Evolutionary conservation across 768 basidiomycete genomes (phyloP).

Genomic region (Mycena filopes): DNA sequence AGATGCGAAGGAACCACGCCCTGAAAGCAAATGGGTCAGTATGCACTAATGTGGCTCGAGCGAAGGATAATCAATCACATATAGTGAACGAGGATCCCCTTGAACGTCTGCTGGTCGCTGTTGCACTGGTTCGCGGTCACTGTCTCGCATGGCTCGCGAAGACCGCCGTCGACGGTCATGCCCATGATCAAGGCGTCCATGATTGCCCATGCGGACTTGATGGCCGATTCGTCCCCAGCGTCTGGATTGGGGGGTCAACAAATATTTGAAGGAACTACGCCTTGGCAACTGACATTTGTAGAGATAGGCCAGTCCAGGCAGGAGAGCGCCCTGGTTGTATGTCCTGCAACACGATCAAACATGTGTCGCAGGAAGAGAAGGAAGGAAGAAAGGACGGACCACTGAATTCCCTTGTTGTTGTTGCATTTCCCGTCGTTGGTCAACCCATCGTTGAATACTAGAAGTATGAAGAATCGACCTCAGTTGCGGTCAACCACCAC

Average conservation of each 20-base stretch:
- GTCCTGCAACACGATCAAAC: slow-evolving; percentile 16
- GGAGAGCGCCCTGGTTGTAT: slow-evolving; percentile 33
- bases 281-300: slow-evolving; percentile 28
- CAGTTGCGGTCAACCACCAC: neutral
- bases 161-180: slow-evolving; percentile 27
- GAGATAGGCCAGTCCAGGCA: slow-evolving; percentile 31
- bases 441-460: slow-evolving; percentile 34
- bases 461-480: neutral
- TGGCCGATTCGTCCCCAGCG: slow-evolving; percentile 26
- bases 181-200: slow-evolving; percentile 31
- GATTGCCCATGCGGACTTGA: slow-evolving; percentile 26
- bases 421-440: slow-evolving; percentile 26
- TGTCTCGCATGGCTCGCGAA: slow-evolving; percentile 31
- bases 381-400: slow-evolving; percentile 23
- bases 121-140: slow-evolving; percentile 23
- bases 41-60: too few relatives aligned
- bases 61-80: too few relatives aligned
- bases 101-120: slow-evolving; percentile 34
- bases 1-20: slow-evolving; percentile 32
- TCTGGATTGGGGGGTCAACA: too few relatives aligned
- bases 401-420: slow-evolving; percentile 33
- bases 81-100: slow-evolving; percentile 28
- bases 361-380: too few relatives aligned
- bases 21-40: slow-evolving; percentile 1
- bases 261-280: too few relatives aligned